A percentile compares a stretch with the other conserved stretches of the same genome.
Conservation (phyloP, 805 yeast genomes). For the Candida pini region DNA sequence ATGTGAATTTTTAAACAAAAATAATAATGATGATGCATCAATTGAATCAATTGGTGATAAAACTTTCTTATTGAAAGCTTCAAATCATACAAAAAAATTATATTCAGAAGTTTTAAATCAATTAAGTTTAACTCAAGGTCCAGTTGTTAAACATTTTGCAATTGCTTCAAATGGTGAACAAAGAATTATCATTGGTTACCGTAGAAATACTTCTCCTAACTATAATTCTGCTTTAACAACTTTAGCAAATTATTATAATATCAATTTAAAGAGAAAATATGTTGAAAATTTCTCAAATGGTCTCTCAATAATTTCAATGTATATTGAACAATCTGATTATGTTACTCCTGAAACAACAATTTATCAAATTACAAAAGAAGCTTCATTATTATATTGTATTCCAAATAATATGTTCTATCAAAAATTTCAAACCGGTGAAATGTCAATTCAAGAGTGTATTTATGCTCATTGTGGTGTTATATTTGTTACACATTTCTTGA, state of each 20-base stretch:
- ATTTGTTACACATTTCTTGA: constrained; percentile 90
- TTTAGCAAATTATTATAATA: constrained; percentile 82
- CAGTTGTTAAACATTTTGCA: constrained; percentile 83
- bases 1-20: constrained; percentile 43
- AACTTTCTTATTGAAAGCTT: constrained; percentile 71
- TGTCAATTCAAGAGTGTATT: constrained; percentile 90
- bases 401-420: constrained; percentile 81
- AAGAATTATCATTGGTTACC: constrained; percentile 83
- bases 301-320: constrained; percentile 78
- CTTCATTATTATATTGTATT: constrained; percentile 83
- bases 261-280: constrained; percentile 81
- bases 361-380: constrained; percentile 88
- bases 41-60: constrained; percentile 70
- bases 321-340: constrained; percentile 59
- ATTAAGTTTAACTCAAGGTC: constrained; percentile 77
- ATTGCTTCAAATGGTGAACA: constrained; percentile 77
- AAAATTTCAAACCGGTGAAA: constrained; percentile 64
- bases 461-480: constrained; percentile 93
- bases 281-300: constrained; percentile 93
- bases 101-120: constrained; percentile 68
- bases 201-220: constrained; percentile 76
- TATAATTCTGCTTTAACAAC: constrained; percentile 84
- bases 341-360: constrained; percentile 63
- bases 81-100: constrained; percentile 70
- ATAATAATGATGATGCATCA: constrained; percentile 36